Evolutionary conservation across 331 rosid genomes (phyloP).

Genomic region (Dryas integrifolia): DNA sequence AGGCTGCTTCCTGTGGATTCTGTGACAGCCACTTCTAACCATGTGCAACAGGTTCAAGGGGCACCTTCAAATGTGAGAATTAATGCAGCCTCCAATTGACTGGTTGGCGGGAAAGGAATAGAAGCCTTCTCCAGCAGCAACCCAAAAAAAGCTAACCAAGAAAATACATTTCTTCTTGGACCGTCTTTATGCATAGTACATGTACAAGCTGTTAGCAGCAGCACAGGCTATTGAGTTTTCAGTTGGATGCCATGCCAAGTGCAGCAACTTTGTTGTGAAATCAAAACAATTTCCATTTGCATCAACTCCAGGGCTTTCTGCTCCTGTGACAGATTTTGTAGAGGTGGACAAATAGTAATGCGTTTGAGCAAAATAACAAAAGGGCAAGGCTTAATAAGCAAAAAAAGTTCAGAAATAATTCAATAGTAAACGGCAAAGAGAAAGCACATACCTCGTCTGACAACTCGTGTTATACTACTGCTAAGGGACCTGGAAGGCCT

Average conservation of each 20-base stretch:
- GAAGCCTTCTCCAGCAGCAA: slow-evolving; percentile 62
- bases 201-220: slow-evolving; percentile 99
- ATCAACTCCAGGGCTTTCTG: slow-evolving; percentile 72
- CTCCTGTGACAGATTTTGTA: slow-evolving; percentile 54
- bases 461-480: slow-evolving; percentile 89
- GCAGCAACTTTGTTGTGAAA: slow-evolving; percentile 92
- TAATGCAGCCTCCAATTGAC: slow-evolving; percentile 61
- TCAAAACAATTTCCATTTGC: slow-evolving; percentile 95
- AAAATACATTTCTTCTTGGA: slow-evolving; percentile 43
- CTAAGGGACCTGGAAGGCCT: slow-evolving; percentile 94
- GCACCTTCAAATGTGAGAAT: slow-evolving; percentile 48
- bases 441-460: slow-evolving; percentile 68
- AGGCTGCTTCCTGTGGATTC: slow-evolving; percentile 58
- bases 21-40: slow-evolving; percentile 54
- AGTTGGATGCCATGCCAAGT: slow-evolving; percentile 94
- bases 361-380: not conserved
- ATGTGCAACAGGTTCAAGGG: slow-evolving; percentile 47
- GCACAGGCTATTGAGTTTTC: slow-evolving; percentile 98
- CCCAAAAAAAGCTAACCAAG: slow-evolving; percentile 65
- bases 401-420: slow-evolving; percentile 7
- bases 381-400: slow-evolving; percentile 3
- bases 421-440: not conserved
- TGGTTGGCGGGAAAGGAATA: slow-evolving; percentile 55
- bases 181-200: slow-evolving; percentile 82
- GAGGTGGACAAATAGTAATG: not conserved